Percentiles rank a stretch among this genome's conserved stretches.
phyloP scores from a whole-genome alignment of 73 alveolate species.

The Uronychia setigera region DNA sequence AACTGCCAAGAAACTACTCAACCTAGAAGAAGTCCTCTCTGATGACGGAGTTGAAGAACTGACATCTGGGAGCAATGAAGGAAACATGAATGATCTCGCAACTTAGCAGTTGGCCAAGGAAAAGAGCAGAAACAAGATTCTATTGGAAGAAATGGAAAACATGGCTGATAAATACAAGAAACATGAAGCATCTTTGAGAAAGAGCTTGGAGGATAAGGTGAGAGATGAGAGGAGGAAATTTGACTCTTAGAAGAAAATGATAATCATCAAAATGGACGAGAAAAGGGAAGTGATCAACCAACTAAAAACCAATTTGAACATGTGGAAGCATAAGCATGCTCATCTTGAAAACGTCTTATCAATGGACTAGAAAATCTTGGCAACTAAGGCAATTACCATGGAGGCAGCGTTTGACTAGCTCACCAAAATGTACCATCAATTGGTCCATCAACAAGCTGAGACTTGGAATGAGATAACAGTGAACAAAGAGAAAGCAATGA shows the following conservation, averaged over 20 bases:
- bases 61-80: background rate
- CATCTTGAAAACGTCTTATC: background rate
- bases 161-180: background rate
- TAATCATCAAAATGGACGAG: background rate
- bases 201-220: background rate
- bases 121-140: background rate
- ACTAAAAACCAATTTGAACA: background rate
- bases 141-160: background rate
- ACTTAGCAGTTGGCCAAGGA: background rate
- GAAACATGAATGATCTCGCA: background rate
- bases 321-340: background rate
- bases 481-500: background rate
- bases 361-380: background rate
- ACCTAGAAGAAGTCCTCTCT: background rate
- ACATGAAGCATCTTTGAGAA: background rate
- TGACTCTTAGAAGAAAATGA: background rate
- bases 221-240: background rate
- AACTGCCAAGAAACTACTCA: background rate
- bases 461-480: background rate
- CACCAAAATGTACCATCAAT: background rate
- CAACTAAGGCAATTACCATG: background rate
- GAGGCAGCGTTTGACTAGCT: background rate
- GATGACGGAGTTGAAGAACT: background rate
- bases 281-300: background rate
- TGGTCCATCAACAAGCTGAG: background rate